These are phyloP conservation scores for Capsella rubella DNA, from an alignment of 441 rosid species.

Conservation along the genomic window DNA sequence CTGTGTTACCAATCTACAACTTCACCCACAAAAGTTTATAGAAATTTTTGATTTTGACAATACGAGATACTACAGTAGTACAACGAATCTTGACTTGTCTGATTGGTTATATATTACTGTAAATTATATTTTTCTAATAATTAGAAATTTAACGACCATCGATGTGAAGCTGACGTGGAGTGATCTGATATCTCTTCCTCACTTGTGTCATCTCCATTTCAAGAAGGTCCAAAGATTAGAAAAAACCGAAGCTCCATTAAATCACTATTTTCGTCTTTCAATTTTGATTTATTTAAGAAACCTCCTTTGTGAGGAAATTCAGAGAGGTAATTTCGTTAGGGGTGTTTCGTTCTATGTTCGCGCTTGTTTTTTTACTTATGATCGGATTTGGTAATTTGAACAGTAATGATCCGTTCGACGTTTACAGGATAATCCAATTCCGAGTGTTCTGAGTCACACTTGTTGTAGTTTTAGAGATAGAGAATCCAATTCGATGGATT, in stretches of 20 bases:
- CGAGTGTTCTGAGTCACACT: background rate
- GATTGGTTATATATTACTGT: no score
- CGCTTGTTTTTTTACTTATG: conserved; percentile 12
- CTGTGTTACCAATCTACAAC: background rate
- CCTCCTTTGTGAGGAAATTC: conserved; percentile 5
- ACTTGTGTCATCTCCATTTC: background rate
- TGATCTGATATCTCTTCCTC: background rate
- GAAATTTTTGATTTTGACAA: background rate
- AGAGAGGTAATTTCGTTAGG: conserved; percentile 28
- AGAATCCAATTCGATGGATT: conserved; percentile 56
- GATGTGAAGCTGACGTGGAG: conserved; percentile 21
- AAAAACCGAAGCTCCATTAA: conserved; percentile 4
- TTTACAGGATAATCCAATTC: conserved; percentile 24
- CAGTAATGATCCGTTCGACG: conserved; percentile 32
- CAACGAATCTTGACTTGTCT: no score
- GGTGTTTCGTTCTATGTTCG: background rate
- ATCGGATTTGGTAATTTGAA: conserved; percentile 31
- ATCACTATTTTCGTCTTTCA: background rate
- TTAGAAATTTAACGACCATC: background rate
- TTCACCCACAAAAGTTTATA: background rate
- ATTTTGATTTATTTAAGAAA: conserved; percentile 7
- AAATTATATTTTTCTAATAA: no score
- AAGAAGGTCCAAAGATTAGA: conserved; percentile 1
- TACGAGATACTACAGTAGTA: no score
- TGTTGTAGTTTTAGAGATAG: background rate